These are phyloP conservation scores for Podila epigama DNA, from an alignment of 192 early-diverging fungal genomes.

Conservation along the genomic window DNA sequence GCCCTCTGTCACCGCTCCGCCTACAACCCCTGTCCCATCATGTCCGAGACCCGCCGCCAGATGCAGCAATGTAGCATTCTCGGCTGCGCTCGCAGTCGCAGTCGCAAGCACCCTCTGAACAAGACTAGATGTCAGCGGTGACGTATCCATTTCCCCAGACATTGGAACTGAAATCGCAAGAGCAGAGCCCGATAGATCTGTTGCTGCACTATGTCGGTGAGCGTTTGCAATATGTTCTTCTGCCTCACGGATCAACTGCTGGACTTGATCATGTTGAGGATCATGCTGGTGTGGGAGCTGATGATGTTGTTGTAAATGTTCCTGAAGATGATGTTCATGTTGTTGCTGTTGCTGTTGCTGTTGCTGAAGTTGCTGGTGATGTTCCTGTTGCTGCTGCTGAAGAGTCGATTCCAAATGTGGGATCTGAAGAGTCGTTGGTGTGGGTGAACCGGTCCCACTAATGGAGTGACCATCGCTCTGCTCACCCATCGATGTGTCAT, in stretches of 20 bases:
- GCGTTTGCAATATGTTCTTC: background rate
- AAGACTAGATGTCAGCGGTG: constrained; percentile 34
- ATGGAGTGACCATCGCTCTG: background rate
- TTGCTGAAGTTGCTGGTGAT: background rate
- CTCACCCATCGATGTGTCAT: constrained; percentile 3
- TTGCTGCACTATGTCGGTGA: background rate
- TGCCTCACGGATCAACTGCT: background rate
- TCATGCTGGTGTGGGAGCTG: background rate
- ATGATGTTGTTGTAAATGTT: background rate
- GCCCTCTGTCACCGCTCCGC: constrained; percentile 7
- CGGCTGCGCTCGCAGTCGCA: constrained; percentile 1
- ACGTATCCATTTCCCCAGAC: constrained; percentile 20
- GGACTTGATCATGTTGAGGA: background rate
- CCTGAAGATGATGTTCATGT: background rate
- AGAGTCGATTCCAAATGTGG: too few species aligned
- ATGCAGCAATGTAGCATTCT: constrained; percentile 20
- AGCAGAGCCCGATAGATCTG: constrained; percentile 5
- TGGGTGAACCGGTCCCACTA: background rate
- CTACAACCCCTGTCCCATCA: background rate
- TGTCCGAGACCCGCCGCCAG: constrained; percentile 13
- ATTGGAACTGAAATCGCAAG: constrained; percentile 37
- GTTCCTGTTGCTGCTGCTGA: background rate
- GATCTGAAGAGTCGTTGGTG: too few species aligned
- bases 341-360: background rate
- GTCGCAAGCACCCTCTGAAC: constrained; percentile 39